A percentile compares a stretch with the other conserved stretches of the same genome.
Conservation (phyloP, 1,139 yeast species). For the Lodderomyces metapsilosis region DNA sequence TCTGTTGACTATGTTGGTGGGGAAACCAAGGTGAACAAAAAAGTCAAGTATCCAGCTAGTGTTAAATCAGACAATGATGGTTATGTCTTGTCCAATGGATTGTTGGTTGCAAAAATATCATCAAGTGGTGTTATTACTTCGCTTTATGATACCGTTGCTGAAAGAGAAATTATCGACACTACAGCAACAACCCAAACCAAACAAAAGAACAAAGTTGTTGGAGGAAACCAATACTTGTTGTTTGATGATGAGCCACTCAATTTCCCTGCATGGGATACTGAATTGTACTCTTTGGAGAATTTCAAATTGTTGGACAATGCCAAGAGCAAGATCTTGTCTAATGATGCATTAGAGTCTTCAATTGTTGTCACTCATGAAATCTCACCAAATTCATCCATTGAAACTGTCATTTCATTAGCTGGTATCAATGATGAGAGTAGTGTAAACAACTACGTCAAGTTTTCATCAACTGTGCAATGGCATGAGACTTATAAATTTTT, state of each 20-base stretch:
- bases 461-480: slow-evolving; percentile 79
- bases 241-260: slow-evolving; percentile 88
- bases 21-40: slow-evolving; percentile 16
- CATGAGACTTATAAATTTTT: slow-evolving; percentile 82
- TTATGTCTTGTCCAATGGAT: slow-evolving; percentile 57
- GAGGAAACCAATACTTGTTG: slow-evolving; percentile 77
- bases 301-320: slow-evolving; percentile 47
- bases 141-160: slow-evolving; percentile 57
- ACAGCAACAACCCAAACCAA: slow-evolving; percentile 49
- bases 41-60: slow-evolving; percentile 44
- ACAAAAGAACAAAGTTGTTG: slow-evolving; percentile 27
- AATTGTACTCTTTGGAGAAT: slow-evolving; percentile 75
- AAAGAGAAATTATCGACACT: slow-evolving; percentile 67
- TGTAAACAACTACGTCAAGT: slow-evolving; percentile 42
- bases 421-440: slow-evolving; percentile 40
- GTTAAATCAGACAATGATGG: slow-evolving; percentile 42
- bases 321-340: slow-evolving; percentile 49
- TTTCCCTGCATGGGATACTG: slow-evolving; percentile 98
- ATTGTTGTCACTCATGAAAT: slow-evolving; percentile 60
- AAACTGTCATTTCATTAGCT: slow-evolving; percentile 69
- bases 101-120: slow-evolving; percentile 56
- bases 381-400: slow-evolving; percentile 56
- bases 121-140: slow-evolving; percentile 65
- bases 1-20: slow-evolving; percentile 16
- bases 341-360: slow-evolving; percentile 61